These are phyloP conservation scores for Nakataea oryzae DNA, from an alignment of 2,329 filamentous ascomycete genomes.

Conservation along the genomic window DNA sequence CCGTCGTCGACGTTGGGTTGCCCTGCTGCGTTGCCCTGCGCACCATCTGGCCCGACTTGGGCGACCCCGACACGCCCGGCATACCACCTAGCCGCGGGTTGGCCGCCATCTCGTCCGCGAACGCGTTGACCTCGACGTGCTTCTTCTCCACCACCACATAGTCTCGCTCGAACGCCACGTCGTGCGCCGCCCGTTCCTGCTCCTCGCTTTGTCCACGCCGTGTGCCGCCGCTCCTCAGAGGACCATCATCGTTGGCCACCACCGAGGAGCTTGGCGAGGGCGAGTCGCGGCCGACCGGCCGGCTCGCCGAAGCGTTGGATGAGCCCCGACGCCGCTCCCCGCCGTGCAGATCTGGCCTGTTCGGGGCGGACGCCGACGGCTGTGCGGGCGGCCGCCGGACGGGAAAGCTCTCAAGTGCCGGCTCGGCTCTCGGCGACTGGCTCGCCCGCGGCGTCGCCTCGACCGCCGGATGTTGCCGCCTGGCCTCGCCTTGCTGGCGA, in stretches of 20 bases:
- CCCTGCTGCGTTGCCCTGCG: slow-evolving; percentile 74
- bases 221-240: slow-evolving; percentile 14
- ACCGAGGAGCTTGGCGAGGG: slow-evolving; percentile 21
- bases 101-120: slow-evolving; percentile 88
- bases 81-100: slow-evolving; percentile 56
- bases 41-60: slow-evolving; percentile 52
- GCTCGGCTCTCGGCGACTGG: slow-evolving; percentile 34
- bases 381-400: slow-evolving; percentile 36
- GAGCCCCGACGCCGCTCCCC: slow-evolving; percentile 25
- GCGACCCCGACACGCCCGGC: slow-evolving; percentile 32
- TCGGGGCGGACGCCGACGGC: slow-evolving; percentile 38
- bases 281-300: slow-evolving; percentile 18
- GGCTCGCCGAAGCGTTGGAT: slow-evolving; percentile 28
- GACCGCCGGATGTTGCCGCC: slow-evolving; percentile 13
- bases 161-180: slow-evolving; percentile 83
- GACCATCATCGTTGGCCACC: slow-evolving; percentile 14
- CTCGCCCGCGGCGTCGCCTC: slow-evolving; percentile 20
- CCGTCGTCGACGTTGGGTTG: slow-evolving; percentile 55
- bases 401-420: slow-evolving; percentile 33
- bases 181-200: slow-evolving; percentile 66
- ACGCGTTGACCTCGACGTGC: slow-evolving; percentile 91
- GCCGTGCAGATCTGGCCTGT: slow-evolving; percentile 23
- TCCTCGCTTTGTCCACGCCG: slow-evolving; percentile 26
- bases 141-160: slow-evolving; percentile 95
- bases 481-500: slow-evolving; percentile 21